Evolutionary conservation across 2,329 filamentous ascomycete species (phyloP).

Genomic region (Diaporthe destruens): DNA sequence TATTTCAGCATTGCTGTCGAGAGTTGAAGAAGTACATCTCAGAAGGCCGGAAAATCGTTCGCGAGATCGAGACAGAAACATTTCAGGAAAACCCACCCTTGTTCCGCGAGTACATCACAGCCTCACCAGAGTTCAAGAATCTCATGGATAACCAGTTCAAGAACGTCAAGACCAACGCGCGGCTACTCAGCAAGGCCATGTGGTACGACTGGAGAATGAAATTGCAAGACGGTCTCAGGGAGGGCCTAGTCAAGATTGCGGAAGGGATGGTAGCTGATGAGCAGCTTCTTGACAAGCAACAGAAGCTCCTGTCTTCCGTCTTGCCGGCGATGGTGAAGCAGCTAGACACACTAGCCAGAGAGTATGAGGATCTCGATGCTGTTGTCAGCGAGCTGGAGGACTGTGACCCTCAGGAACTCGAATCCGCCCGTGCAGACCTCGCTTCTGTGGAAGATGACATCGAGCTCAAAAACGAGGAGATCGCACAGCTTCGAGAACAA

Average conservation of each 20-base stretch:
- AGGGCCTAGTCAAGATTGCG: conserved; percentile 80
- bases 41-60: conserved; percentile 89
- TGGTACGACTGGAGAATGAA: conserved; percentile 99
- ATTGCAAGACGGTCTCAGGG: conserved; percentile 82
- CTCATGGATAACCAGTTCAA: conserved; percentile 98
- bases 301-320: conserved; percentile 74
- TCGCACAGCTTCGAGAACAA: conserved; percentile 76
- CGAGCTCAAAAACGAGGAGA: conserved; percentile 74
- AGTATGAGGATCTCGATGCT: conserved; percentile 77
- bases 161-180: conserved; percentile 93
- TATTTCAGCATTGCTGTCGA: conserved; percentile 95
- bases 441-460: conserved; percentile 75
- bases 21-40: conserved; percentile 98
- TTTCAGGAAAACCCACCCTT: conserved; percentile 90
- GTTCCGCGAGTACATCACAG: conserved; percentile 91
- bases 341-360: conserved; percentile 70
- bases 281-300: conserved; percentile 73
- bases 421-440: conserved; percentile 78
- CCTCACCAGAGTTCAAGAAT: conserved; percentile 82
- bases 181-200: conserved; percentile 91
- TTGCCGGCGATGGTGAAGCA: conserved; percentile 75
- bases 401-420: conserved; percentile 84
- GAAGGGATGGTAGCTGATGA: conserved; percentile 84
- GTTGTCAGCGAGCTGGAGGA: conserved; percentile 81
- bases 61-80: conserved; percentile 90